Evolutionary conservation across 2,329 filamentous ascomycete species (phyloP), one percentile per base, ranked within the genome.

Genomic region (Blastomyces parvus): DNA sequence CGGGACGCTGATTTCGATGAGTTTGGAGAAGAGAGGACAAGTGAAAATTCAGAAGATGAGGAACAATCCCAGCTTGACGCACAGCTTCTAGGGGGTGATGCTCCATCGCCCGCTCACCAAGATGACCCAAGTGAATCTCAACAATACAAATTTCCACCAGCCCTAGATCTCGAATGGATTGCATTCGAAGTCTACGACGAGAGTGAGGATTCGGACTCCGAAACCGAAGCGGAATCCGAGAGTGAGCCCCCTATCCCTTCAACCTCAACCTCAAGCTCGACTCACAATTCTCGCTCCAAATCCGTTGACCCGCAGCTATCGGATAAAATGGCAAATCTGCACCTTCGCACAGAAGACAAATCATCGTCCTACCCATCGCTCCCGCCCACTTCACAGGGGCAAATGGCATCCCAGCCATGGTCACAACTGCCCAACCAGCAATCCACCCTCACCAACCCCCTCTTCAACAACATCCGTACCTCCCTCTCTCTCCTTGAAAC

Each of bases 91-190:
- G 69, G 69, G 25, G 52, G 59, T 19, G 30, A 30, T 1, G 60
- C 69, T 27, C 58, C 66, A 46, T 59, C 64, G 30, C 19, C 50
- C 53, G 65, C 36, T 65, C 67, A 58, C 55, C 66, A 58, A 58
- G 67, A 63, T 59, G 67, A 48, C 40, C 22, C 25, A 56, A 69
- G 13, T 52, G 67, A 61, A 27, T 71, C 74, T 0, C 76, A 79
- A 56, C 74, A 78, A 8, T 88, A 85, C 83, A 78, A 79, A 13
- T 78, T 96, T 2, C 90, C 91, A 0, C 80, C 82, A 0, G 88
- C 91, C 64, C 79, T 96, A 0, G 92, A 96, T 68, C 86, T 88
- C 0, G 92, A 96, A 74, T 97, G 92, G 92, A 84, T 96, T 67
- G 92, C 92, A 0, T 85, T 97, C 19, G 91, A 96, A 72, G 89